Conservation (phyloP, 192 early-diverging fungal species). For the Mycoemilia scoparia region DNA sequence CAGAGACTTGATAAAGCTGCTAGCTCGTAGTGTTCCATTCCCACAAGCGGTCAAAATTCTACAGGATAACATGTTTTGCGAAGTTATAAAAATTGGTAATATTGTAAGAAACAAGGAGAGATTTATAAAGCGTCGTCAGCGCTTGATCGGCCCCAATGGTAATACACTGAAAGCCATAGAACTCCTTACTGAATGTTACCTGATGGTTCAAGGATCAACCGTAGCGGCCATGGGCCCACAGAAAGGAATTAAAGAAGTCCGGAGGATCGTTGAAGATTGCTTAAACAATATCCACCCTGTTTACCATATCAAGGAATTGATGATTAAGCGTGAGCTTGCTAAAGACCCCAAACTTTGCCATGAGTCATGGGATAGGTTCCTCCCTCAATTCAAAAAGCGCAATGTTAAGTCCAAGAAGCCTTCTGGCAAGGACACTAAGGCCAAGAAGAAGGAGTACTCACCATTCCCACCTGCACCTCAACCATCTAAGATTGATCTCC, state of each 20-base stretch:
- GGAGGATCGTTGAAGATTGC: slow-evolving; percentile 86
- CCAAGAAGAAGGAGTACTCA: slow-evolving; percentile 67
- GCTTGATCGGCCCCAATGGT: slow-evolving; percentile 85
- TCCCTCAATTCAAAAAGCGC: slow-evolving; percentile 91
- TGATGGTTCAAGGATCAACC: slow-evolving; percentile 98
- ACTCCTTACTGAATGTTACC: slow-evolving; percentile 83
- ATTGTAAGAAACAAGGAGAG: slow-evolving; percentile 90
- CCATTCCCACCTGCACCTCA: slow-evolving; percentile 77
- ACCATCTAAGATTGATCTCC: slow-evolving; percentile 76
- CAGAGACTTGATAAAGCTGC: slow-evolving; percentile 84
- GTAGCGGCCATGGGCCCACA: slow-evolving; percentile 85
- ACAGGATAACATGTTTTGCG: slow-evolving; percentile 80
- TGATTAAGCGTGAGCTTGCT: slow-evolving; percentile 95
- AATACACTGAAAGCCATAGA: slow-evolving; percentile 95
- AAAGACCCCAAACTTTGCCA: slow-evolving; percentile 86
- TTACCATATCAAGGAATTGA: slow-evolving; percentile 94
- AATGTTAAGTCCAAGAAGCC: slow-evolving; percentile 54
- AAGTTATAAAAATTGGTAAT: slow-evolving; percentile 96
- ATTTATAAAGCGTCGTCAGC: slow-evolving; percentile 90
- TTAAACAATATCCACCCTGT: slow-evolving; percentile 98
- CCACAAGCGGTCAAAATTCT: slow-evolving; percentile 80
- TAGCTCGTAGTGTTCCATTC: slow-evolving; percentile 84
- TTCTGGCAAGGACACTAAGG: slow-evolving; percentile 15
- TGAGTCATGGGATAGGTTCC: slow-evolving; percentile 94
- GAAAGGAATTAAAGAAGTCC: slow-evolving; percentile 72